Conservation (phyloP, 2,329 filamentous ascomycete genomes). For the Colletotrichum lindemuthianum region DNA sequence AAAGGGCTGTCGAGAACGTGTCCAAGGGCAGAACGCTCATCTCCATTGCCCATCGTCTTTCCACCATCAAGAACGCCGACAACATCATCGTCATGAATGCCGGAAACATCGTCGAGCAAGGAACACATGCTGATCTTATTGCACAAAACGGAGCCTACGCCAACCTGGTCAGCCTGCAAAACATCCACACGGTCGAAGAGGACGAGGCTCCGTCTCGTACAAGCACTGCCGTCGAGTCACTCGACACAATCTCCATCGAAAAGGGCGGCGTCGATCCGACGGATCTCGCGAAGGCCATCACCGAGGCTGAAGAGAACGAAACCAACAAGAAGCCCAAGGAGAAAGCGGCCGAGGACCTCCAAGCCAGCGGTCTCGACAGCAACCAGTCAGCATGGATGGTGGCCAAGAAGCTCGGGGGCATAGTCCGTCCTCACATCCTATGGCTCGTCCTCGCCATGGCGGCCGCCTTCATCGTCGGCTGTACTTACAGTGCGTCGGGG, state of each 20-base stretch:
- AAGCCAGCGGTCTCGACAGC: slow-evolving; percentile 49
- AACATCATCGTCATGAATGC: slow-evolving; percentile 72
- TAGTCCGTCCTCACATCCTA: slow-evolving; percentile 51
- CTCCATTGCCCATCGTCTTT: slow-evolving; percentile 71
- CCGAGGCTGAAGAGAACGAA: slow-evolving; percentile 47
- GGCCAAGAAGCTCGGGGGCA: slow-evolving; percentile 48
- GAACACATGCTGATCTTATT: slow-evolving; percentile 69
- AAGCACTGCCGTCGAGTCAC: slow-evolving; percentile 45
- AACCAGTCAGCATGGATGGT: slow-evolving; percentile 52
- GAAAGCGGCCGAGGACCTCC: slow-evolving; percentile 43
- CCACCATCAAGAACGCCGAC: slow-evolving; percentile 70
- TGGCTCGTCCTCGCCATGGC: slow-evolving; percentile 53
- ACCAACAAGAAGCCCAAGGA: slow-evolving; percentile 50
- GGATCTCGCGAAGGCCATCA: slow-evolving; percentile 15
- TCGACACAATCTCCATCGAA: slow-evolving; percentile 53
- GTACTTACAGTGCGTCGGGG: slow-evolving; percentile 62
- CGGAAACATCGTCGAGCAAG: slow-evolving; percentile 69
- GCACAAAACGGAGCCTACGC: slow-evolving; percentile 61
- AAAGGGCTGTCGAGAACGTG: slow-evolving; percentile 57
- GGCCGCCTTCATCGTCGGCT: slow-evolving; percentile 64
- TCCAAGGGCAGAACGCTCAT: slow-evolving; percentile 67
- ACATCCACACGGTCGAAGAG: slow-evolving; percentile 45
- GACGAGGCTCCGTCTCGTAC: slow-evolving; percentile 44
- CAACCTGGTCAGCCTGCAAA: slow-evolving; percentile 59
- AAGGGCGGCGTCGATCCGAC: slow-evolving; percentile 39